Evolutionary conservation across 2,329 filamentous ascomycete genomes (phyloP).

Genomic region (Fonsecaea monophora): DNA sequence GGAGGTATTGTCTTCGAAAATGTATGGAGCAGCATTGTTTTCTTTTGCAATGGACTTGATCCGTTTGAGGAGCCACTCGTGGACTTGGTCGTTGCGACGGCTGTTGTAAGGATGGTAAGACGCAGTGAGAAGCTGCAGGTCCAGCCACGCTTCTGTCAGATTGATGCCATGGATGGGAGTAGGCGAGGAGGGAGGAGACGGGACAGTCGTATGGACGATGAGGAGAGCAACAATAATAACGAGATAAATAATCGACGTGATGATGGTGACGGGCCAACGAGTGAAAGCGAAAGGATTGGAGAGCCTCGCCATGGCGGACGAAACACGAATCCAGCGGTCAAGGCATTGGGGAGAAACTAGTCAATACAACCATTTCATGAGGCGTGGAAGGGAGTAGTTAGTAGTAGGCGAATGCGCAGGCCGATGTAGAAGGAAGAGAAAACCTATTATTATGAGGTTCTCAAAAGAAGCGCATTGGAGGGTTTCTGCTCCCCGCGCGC

Average conservation of each 20-base stretch:
- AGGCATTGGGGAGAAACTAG: slow-evolving; percentile 20
- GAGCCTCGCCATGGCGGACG: slow-evolving; percentile 37
- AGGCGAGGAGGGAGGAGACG: slow-evolving; percentile 65
- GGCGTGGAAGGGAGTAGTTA: slow-evolving; percentile 1
- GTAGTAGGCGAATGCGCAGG: neutral
- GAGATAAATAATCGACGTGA: slow-evolving; percentile 77
- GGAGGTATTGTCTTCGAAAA: slow-evolving; percentile 79
- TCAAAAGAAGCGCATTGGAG: slow-evolving; percentile 7
- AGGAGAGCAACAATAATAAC: slow-evolving; percentile 76
- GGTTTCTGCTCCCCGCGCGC: neutral
- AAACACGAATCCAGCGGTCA: slow-evolving; percentile 4
- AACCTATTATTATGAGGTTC: slow-evolving; percentile 2
- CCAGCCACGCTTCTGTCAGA: slow-evolving; percentile 83
- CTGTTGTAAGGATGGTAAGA: slow-evolving; percentile 90
- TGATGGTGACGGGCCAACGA: slow-evolving; percentile 79
- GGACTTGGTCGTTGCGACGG: slow-evolving; percentile 78
- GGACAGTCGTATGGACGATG: slow-evolving; percentile 77
- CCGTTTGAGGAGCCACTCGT: slow-evolving; percentile 74
- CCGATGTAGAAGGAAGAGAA: neutral
- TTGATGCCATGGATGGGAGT: slow-evolving; percentile 71
- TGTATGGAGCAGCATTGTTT: slow-evolving; percentile 62
- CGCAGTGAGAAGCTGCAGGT: slow-evolving; percentile 76
- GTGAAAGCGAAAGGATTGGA: slow-evolving; percentile 72
- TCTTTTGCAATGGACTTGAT: slow-evolving; percentile 72
- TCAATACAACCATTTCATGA: neutral